Evolutionary conservation across 352 stramenopile genomes (phyloP), one percentile per base, ranked within the genome.

Genomic region (Globisporangium polare): DNA sequence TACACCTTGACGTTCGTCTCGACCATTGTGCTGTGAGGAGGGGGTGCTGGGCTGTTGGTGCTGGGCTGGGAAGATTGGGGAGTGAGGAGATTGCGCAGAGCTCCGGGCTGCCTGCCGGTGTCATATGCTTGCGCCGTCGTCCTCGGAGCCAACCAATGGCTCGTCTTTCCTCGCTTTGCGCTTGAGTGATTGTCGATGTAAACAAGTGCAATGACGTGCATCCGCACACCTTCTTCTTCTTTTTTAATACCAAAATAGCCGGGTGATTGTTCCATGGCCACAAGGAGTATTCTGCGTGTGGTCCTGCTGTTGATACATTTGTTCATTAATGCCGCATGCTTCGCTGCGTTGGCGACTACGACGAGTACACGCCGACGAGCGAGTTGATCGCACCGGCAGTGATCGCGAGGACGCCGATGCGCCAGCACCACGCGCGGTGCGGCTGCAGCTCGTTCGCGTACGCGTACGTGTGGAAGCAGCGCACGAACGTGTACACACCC

Each of bases 371-470:
- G 15, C 58, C 58, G 27, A 39, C 39, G 31, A 80, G 47, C 35
- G 74, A 64, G 57, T 82, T 82, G 56, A 58, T 62, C 8, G 65
- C 54, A 15, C 73, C 71, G 1, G 66, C 66, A 1, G 75, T 26
- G 6, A 72, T 74, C 15, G 65, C 43, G 22, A 70, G 13, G 2
- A 80, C 68, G 6, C 65, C 75, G 13, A 74, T 24, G 17, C 67
- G 63, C 67, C 70, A 84, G 56, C 61, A 73, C 42, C 70, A 63
- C 8, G 63, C 68, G 3, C 77, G 77, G 13, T 80, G 67, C 3
- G 73, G 74, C 54, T 82, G 72, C n/a, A 83, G 58, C 8, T 59
- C 57, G 18, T 82, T 72, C 35, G 77, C 77, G 62, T 83, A 86
- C 58, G 70, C 70, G 57, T 70, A 76, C 20, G 70, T 75, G 58